Conservation (phyloP, 176 grass and related monocot species). For the Raddia guianensis region DNA sequence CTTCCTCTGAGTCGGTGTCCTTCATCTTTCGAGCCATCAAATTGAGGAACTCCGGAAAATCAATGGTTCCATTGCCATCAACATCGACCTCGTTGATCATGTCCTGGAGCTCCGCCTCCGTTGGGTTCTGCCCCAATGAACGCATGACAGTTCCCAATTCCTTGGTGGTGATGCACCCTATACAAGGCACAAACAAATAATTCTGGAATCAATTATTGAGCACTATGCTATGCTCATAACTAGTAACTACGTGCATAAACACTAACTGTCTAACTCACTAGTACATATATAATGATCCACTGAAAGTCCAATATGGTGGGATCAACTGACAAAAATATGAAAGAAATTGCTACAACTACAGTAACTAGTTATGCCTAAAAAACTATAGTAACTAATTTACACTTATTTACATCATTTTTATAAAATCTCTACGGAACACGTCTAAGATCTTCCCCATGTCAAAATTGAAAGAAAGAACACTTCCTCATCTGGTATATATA, state of each 20-base stretch:
- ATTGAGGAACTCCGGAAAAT: slow-evolving; percentile 88
- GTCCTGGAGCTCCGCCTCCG: slow-evolving; percentile 91
- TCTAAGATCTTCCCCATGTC: neutral
- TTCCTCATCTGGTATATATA: neutral
- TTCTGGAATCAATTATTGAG: neutral
- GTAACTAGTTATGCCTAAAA: neutral
- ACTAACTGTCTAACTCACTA: neutral
- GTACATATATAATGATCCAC: neutral
- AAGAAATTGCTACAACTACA: neutral
- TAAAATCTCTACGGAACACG: neutral
- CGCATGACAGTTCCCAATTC: slow-evolving; percentile 96
- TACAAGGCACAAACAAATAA: neutral
- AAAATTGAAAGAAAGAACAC: neutral
- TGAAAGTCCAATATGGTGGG: neutral
- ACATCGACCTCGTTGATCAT: slow-evolving; percentile 95
- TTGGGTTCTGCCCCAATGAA: slow-evolving; percentile 87
- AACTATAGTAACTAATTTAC: neutral
- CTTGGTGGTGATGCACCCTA: slow-evolving; percentile 97
- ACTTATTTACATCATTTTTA: neutral
- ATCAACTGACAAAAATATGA: neutral
- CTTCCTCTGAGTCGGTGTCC: slow-evolving; percentile 92
- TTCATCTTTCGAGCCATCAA: slow-evolving; percentile 99
- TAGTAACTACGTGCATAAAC: neutral
- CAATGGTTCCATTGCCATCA: slow-evolving; percentile 88
- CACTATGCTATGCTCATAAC: neutral